phyloP scores from a whole-genome alignment of 192 early-diverging fungal species.

The Chytriomyces confervae region DNA sequence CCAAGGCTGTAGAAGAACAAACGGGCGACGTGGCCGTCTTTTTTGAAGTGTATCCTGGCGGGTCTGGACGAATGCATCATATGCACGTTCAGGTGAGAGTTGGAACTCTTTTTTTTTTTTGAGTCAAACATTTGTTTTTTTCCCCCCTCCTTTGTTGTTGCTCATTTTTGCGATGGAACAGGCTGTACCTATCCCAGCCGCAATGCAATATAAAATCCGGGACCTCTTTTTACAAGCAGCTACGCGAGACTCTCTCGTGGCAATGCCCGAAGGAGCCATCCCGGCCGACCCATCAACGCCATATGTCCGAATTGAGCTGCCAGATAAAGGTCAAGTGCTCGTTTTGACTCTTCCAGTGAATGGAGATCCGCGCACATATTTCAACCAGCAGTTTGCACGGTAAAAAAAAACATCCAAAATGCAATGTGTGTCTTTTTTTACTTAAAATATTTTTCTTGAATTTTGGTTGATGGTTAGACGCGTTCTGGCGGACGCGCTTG shows the following conservation, averaged over 20 bases:
- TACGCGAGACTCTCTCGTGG: conserved; percentile 43
- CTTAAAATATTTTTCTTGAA: background rate
- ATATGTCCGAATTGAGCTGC: conserved; percentile 44
- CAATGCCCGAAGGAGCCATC: conserved; percentile 33
- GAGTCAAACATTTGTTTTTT: background rate
- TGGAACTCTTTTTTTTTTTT: background rate
- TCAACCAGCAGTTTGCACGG: conserved; percentile 26
- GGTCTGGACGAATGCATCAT: conserved; percentile 46
- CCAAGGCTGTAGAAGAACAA: conserved; percentile 11
- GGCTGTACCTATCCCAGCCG: conserved; percentile 61
- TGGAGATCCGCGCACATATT: conserved; percentile 4
- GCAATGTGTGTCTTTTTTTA: background rate
- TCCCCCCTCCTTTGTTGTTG: conserved; percentile 21
- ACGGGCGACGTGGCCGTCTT: conserved; percentile 67
- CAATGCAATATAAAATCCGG: conserved; percentile 46
- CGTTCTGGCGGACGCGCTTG: conserved; percentile 71
- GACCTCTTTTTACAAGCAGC: conserved; percentile 52
- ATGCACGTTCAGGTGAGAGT: conserved; percentile 67
- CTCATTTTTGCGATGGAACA: conserved; percentile 2
- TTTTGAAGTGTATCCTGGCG: conserved; percentile 74
- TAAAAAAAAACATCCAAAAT: background rate
- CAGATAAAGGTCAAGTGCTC: conserved; percentile 2
- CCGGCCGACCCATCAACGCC: conserved; percentile 34
- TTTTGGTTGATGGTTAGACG: conserved; percentile 41
- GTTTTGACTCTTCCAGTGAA: background rate